Base-by-base conservation (phyloP, 176 grass and related monocot species). In the Eremochloa ophiuroides region DNA sequence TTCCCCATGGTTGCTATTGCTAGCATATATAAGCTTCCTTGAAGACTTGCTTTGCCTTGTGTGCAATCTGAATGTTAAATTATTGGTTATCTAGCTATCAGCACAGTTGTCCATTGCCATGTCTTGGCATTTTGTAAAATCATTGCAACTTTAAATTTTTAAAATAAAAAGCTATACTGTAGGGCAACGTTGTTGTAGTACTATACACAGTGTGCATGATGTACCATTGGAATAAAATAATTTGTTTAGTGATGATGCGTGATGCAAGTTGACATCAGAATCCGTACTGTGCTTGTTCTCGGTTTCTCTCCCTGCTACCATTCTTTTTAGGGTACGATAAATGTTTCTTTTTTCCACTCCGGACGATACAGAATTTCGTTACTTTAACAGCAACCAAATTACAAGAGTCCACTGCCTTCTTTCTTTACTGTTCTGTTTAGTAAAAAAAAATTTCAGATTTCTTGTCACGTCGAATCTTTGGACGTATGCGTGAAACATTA, bases 21-120 rank as follows among this genome's bases (percentile, higher is more conserved):
- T 88, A 82, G 85, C 81, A 50, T 85, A 87, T 90, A 85, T 87
- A 81, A 30, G 62, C 46, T 77, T 81, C 26, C 62, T 87, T 20
- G 29, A 80, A 60, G 22, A 61, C 58, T 77, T 73, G 66, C 16
- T 39, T 66, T 73, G 66, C 22, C 38, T 56, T 77, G 56, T 81
- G 35, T 35, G 28, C 22, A 74, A 66, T 55, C 63, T 16, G 29
- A 8, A 61, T 75, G 80, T 17, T 73, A 47, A 72, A 78, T 89
- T 82, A 81, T 89, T 82, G 73, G 35, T 48, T 82, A 56, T 63
- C 42, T 26, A 58, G 43, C 46, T 83, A 53, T 72, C 58, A 46
- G 58, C 12, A 31, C 29, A 46, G n/a, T 83, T 29, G 13, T 28
- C 10, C 15, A n/a, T 44, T 23, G 51, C 1, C 51, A 23, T 58